Evolutionary conservation across 352 stramenopile genomes (phyloP).

Genomic region (Pseudoperonospora humuli): DNA sequence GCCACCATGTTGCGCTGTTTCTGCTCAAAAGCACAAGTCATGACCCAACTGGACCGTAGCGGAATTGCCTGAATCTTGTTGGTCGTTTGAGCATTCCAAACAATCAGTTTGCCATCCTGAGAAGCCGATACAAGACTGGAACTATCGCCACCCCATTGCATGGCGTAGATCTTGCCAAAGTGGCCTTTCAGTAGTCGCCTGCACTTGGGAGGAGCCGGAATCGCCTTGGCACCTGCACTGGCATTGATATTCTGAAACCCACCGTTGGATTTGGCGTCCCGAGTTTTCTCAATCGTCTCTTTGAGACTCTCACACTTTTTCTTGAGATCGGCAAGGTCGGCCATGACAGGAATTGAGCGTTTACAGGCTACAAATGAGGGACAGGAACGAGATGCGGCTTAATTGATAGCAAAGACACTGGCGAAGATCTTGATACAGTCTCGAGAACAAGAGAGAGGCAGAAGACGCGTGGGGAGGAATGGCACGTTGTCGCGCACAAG

Average conservation of each 20-base stretch:
- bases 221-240: constrained; percentile 56
- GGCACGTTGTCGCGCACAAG: no score
- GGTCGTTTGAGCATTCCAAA: constrained; percentile 97
- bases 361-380: constrained; percentile 2
- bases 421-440: constrained; percentile 1
- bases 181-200: constrained; percentile 96
- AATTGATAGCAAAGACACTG: not conserved
- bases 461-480: constrained; percentile 4
- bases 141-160: constrained; percentile 95
- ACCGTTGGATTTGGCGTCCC: constrained; percentile 66
- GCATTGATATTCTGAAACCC: constrained; percentile 63
- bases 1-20: constrained; percentile 95
- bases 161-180: constrained; percentile 99
- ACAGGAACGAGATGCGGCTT: not conserved
- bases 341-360: constrained; percentile 31
- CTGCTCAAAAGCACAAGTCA: constrained; percentile 99
- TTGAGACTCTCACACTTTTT: constrained; percentile 85
- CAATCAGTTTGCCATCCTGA: constrained; percentile 98
- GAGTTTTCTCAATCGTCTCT: constrained; percentile 82
- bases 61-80: constrained; percentile 97
- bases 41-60: constrained; percentile 97
- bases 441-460: not conserved
- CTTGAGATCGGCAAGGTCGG: constrained; percentile 70
- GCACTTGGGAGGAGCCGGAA: constrained; percentile 86
- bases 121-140: constrained; percentile 88